phyloP scores from a whole-genome alignment of 495 filamentous ascomycete species.

The Neurospora terricola region DNA sequence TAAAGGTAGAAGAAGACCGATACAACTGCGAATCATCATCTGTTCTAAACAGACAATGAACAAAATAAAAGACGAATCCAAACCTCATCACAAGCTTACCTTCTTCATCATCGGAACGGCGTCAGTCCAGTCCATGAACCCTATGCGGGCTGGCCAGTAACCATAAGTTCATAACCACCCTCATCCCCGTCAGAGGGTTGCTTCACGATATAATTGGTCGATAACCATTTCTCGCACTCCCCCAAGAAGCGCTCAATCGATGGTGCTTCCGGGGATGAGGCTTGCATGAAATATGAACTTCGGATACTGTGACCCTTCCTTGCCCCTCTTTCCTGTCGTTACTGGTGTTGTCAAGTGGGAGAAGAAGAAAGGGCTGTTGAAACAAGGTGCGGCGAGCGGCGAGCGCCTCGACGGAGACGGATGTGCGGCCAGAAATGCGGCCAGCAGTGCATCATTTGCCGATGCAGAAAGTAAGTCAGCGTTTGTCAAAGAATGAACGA shows the following conservation, averaged over 20 bases:
- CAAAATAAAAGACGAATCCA: too few species aligned
- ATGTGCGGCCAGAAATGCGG: not conserved
- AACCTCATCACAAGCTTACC: too few species aligned
- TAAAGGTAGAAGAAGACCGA: too few species aligned
- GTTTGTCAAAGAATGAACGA: not conserved
- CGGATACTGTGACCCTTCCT: not conserved
- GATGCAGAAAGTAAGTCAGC: not conserved
- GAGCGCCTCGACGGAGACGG: not conserved
- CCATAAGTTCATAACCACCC: too few species aligned
- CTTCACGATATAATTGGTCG: conserved; percentile 7
- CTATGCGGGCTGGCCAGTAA: too few species aligned
- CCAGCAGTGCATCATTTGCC: not conserved
- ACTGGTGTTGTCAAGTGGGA: too few species aligned
- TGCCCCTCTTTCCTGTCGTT: not conserved
- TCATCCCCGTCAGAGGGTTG: conserved; percentile 4
- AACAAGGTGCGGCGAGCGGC: not conserved
- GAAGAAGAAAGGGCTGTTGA: not conserved
- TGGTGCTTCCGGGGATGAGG: not conserved
- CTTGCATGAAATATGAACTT: not conserved
- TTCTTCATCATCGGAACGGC: not conserved
- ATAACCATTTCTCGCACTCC: not conserved
- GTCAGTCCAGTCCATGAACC: too few species aligned
- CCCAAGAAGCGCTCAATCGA: not conserved
- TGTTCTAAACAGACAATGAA: too few species aligned
- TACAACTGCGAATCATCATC: not conserved